Conservation (phyloP, 73 alveolate species). For the Paramecium caudatum region DNA sequence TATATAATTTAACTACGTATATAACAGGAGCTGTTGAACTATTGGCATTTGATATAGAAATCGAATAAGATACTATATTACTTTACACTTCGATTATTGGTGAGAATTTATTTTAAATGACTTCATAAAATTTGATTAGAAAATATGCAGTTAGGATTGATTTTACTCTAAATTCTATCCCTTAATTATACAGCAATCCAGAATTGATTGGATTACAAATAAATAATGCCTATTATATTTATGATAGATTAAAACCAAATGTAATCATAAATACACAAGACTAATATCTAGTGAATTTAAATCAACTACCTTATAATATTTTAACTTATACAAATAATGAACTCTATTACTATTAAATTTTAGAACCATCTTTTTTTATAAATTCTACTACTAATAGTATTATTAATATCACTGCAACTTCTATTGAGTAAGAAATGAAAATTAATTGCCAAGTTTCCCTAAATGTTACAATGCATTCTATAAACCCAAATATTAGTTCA, state of each 20-base stretch:
- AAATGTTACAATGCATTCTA: constrained; percentile 5
- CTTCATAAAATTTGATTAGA: background rate
- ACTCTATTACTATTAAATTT: background rate
- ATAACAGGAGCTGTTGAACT: background rate
- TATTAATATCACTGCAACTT: background rate
- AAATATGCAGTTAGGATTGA: background rate
- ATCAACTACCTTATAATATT: constrained; percentile 2
- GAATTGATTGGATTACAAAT: background rate
- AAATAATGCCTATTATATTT: background rate
- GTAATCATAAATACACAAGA: background rate
- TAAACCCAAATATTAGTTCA: background rate
- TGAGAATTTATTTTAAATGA: background rate
- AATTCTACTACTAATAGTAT: background rate
- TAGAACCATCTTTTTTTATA: background rate
- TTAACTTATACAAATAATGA: background rate
- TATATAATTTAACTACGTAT: background rate
- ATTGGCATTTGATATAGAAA: background rate
- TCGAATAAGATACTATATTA: background rate
- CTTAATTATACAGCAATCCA: background rate
- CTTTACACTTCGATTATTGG: background rate
- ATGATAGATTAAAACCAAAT: background rate
- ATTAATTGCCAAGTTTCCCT: background rate
- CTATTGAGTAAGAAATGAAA: background rate
- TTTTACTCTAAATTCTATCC: background rate
- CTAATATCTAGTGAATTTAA: background rate